Evolutionary conservation across 768 basidiomycete species (phyloP), one percentile per base, ranked within the genome.

Genomic region (Phylloporus scabripes): DNA sequence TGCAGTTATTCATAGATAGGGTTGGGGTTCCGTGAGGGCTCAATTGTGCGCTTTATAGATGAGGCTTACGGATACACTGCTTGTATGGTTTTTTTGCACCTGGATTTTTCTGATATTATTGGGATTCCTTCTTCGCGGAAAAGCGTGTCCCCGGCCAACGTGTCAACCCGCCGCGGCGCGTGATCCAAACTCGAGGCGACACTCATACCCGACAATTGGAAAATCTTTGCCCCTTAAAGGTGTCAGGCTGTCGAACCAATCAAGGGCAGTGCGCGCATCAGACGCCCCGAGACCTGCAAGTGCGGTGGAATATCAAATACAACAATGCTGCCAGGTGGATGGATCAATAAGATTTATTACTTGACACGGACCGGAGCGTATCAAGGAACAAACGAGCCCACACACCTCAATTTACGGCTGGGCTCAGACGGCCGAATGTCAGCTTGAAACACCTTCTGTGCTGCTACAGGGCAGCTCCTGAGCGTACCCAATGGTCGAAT

Each of bases 301-400:
- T 36, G 49, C 34, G 53, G 24, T 24, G 38, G 4, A 21, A 59
- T 55, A 60, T 58, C 48, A 60, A 63, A 62, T 60, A 42, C n/a
- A 28, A 28, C 4, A 26, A 26, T 26, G 24, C 24, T 7, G 7
- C 24, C 24, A 9, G 8, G 26, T 28, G 26, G 26, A 4, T 4
- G 45, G 8, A 34, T 21, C 4, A 23, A 14, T 18, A 23, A 28
- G 32, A 42, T 41, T 40, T 43, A 14, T 23, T 23, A 23, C 21
- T 49, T 12, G 49, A 37, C 38, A 49, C 46, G 44, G 42, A 46
- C 40, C 46, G 49, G 48, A 42, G 42, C 40, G 42, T 46, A 26
- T 47, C 45, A 40, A 18, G 49, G 53, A 37, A 38, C 39, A 18
- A 49, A 46, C 21, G 41, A 43, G 41, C 33, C 49, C 56, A 17